Evolutionary conservation across 768 basidiomycete species (phyloP).

Genomic region (Psilocybe subaeruginosa): DNA sequence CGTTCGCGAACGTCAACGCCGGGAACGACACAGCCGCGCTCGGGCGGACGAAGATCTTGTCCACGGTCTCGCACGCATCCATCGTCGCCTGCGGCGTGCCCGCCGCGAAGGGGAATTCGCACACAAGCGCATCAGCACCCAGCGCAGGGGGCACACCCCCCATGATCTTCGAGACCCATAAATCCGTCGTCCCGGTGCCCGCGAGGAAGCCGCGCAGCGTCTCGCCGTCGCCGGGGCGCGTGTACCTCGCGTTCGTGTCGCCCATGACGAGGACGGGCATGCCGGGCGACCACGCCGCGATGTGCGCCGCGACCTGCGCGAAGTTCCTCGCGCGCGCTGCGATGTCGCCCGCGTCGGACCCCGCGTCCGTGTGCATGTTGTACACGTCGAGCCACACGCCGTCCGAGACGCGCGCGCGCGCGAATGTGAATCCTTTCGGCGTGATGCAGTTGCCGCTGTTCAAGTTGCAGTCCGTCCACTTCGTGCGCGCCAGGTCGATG

Average conservation of each 20-base stretch:
- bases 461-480: slow-evolving; percentile 32
- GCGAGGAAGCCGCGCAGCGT: slow-evolving; percentile 25
- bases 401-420: slow-evolving; percentile 32
- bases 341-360: slow-evolving; percentile 33
- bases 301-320: slow-evolving; percentile 33
- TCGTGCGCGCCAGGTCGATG: slow-evolving; percentile 33
- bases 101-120: slow-evolving; percentile 32
- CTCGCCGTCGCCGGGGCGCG: slow-evolving; percentile 32
- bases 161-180: slow-evolving; percentile 33
- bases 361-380: slow-evolving; percentile 43
- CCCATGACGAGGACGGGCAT: slow-evolving; percentile 40
- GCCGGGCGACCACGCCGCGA: slow-evolving; percentile 30
- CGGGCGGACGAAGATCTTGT: slow-evolving; percentile 37
- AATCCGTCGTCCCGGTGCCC: slow-evolving; percentile 27
- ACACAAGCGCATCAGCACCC: slow-evolving; percentile 29
- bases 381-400: slow-evolving; percentile 38
- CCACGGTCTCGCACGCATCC: slow-evolving; percentile 39
- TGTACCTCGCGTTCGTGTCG: slow-evolving; percentile 41
- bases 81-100: slow-evolving; percentile 29
- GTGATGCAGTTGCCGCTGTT: slow-evolving; percentile 39
- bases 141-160: slow-evolving; percentile 28
- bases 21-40: slow-evolving; percentile 25
- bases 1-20: slow-evolving; percentile 31
- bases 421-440: slow-evolving; percentile 42
- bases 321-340: slow-evolving; percentile 34